These are phyloP conservation scores for Xylaria sp. DNA, from an alignment of 2,329 filamentous ascomycete species.

Conservation along the genomic window DNA sequence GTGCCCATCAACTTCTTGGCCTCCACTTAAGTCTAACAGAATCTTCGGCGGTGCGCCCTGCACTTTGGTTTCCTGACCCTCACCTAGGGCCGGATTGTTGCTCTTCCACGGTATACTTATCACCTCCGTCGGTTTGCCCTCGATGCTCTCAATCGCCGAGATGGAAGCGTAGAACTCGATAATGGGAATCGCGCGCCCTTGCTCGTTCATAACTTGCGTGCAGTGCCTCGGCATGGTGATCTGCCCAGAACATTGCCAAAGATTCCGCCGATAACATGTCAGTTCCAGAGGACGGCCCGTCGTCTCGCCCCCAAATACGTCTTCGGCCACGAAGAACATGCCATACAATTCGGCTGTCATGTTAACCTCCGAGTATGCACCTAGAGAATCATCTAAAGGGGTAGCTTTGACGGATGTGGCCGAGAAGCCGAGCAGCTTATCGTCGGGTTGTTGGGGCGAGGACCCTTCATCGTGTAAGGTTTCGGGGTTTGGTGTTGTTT, in stretches of 20 bases:
- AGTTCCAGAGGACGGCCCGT: constrained; percentile 76
- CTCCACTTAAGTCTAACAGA: constrained; percentile 65
- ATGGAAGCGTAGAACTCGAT: constrained; percentile 84
- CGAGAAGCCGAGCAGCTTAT: constrained; percentile 81
- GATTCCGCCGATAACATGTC: constrained; percentile 93
- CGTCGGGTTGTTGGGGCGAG: constrained; percentile 69
- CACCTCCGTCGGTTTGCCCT: constrained; percentile 91
- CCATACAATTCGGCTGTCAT: constrained; percentile 83
- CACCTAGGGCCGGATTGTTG: constrained; percentile 65
- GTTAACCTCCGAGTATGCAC: constrained; percentile 70
- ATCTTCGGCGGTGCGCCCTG: constrained; percentile 65
- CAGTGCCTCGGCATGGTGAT: constrained; percentile 80
- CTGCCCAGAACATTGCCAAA: constrained; percentile 94
- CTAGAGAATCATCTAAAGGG: constrained; percentile 71
- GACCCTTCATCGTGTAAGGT: constrained; percentile 57
- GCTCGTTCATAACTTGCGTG: constrained; percentile 76
- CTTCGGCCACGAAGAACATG: constrained; percentile 90
- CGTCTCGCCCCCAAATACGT: constrained; percentile 74
- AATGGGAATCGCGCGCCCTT: constrained; percentile 80
- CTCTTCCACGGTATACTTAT: constrained; percentile 98
- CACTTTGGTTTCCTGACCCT: constrained; percentile 60
- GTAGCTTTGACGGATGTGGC: constrained; percentile 69
- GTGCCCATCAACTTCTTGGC: constrained; percentile 79
- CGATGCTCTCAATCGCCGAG: constrained; percentile 89
- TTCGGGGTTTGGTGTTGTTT: constrained; percentile 57